These are phyloP conservation scores for Colletotrichum sp. DNA, from an alignment of 2,329 filamentous ascomycete species.

Conservation along the genomic window DNA sequence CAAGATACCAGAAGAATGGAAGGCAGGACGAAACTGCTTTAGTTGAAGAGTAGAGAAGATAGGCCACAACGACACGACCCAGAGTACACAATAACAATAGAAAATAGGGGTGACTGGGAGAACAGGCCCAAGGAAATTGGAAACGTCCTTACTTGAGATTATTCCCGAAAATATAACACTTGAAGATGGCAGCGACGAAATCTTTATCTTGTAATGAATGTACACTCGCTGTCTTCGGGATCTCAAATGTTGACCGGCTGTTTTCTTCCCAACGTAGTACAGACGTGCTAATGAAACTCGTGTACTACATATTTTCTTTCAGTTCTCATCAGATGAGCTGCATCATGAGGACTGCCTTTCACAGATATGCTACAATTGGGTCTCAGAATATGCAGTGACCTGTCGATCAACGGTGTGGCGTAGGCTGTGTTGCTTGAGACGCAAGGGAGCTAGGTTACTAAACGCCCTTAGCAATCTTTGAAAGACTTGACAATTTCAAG, in stretches of 20 bases:
- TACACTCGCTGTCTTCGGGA: no score
- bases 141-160: neutral
- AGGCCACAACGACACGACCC: neutral
- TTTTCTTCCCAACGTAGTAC: neutral
- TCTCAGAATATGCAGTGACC: neutral
- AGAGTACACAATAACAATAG: neutral
- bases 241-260: neutral
- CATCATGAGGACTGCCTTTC: neutral
- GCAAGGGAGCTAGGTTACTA: neutral
- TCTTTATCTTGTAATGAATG: no score
- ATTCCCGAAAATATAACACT: neutral
- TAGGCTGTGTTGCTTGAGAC: neutral
- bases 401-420: neutral
- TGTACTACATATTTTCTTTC: neutral
- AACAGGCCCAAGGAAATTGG: fast-evolving
- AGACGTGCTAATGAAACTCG: neutral
- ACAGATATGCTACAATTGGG: neutral
- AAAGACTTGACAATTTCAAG: neutral
- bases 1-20: neutral
- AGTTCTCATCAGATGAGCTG: neutral
- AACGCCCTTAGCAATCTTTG: neutral
- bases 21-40: neutral
- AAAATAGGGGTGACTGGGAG: neutral
- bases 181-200: neutral
- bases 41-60: neutral